Percentiles rank a stretch among this genome's conserved stretches.
These are phyloP conservation scores for Ampelomyces quisqualis DNA, from an alignment of 2,329 filamentous ascomycete genomes.

Conservation along the genomic window DNA sequence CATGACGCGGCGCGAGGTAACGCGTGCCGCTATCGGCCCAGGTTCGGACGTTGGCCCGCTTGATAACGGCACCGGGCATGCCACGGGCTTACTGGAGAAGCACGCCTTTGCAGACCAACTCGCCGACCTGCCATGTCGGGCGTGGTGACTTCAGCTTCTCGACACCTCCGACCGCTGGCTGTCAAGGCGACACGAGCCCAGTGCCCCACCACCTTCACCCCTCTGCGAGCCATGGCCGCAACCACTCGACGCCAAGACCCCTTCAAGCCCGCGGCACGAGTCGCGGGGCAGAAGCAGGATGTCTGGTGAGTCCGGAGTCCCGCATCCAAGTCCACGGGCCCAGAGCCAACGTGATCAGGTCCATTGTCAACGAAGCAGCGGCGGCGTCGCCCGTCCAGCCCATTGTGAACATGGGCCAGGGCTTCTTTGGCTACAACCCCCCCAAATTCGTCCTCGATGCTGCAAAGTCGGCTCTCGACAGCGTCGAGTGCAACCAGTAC, in stretches of 20 bases:
- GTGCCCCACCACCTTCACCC: slow-evolving; percentile 21
- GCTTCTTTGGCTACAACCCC: slow-evolving; percentile 91
- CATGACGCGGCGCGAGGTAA: slow-evolving; percentile 17
- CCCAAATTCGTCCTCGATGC: slow-evolving; percentile 87
- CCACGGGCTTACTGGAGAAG: slow-evolving; percentile 16
- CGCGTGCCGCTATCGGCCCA: slow-evolving; percentile 18
- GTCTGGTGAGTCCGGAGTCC: slow-evolving; percentile 54
- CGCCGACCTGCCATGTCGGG: slow-evolving; percentile 18
- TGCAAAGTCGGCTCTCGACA: slow-evolving; percentile 83
- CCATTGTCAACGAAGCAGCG: slow-evolving; percentile 68
- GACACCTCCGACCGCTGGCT: slow-evolving; percentile 3
- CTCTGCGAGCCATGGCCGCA: slow-evolving; percentile 40
- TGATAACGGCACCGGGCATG: slow-evolving; percentile 39
- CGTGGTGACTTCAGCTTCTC: slow-evolving; percentile 9
- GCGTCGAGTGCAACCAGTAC: slow-evolving; percentile 98
- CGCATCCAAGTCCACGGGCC: not conserved
- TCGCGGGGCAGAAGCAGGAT: slow-evolving; percentile 58
- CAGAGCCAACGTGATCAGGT: slow-evolving; percentile 45
- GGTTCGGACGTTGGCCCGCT: slow-evolving; percentile 20
- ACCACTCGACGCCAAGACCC: slow-evolving; percentile 41
- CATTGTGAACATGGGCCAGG: slow-evolving; percentile 70
- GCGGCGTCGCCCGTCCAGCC: slow-evolving; percentile 64
- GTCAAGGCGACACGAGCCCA: slow-evolving; percentile 2
- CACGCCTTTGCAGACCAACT: too few species aligned
- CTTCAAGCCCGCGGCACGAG: slow-evolving; percentile 57